phyloP scores from a whole-genome alignment of 2,329 filamentous ascomycete genomes.

The Chalaropsis ovoidea region DNA sequence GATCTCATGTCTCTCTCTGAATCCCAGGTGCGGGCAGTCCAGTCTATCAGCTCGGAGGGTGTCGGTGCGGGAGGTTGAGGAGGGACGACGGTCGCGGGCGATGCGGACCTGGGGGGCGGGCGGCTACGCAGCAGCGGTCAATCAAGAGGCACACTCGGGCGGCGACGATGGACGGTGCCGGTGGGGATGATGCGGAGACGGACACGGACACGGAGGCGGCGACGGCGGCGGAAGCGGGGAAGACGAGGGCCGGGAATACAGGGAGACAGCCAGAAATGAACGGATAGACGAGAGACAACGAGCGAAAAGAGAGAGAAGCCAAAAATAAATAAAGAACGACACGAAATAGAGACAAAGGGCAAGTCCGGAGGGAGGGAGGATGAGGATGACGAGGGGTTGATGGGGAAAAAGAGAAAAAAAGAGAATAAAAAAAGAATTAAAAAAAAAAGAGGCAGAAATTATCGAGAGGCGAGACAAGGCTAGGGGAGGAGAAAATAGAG shows the following conservation, averaged over 20 bases:
- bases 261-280: conserved; percentile 13
- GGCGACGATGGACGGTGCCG: background rate
- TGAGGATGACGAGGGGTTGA: conserved; percentile 37
- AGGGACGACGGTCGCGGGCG: conserved; percentile 17
- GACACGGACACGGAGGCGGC: background rate
- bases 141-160: conserved; percentile 13
- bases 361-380: conserved; percentile 13
- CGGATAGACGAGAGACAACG: conserved; percentile 12
- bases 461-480: background rate
- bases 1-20: conserved; percentile 25
- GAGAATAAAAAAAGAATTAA: conserved; percentile 42
- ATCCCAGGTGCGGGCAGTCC: conserved; percentile 18
- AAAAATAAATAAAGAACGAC: conserved; percentile 8
- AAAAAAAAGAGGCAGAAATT: conserved; percentile 38
- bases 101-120: no score
- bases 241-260: conserved; percentile 11
- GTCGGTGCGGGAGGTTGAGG: background rate
- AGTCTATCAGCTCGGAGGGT: conserved; percentile 16
- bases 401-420: conserved; percentile 41
- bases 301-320: conserved; percentile 13
- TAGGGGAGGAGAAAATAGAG: no score
- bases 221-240: background rate
- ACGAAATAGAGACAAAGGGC: conserved; percentile 5
- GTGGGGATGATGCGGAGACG: background rate
- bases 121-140: background rate